These are phyloP conservation scores for Globisporangium splendens DNA, from an alignment of 352 stramenopile genomes.

Conservation along the genomic window DNA sequence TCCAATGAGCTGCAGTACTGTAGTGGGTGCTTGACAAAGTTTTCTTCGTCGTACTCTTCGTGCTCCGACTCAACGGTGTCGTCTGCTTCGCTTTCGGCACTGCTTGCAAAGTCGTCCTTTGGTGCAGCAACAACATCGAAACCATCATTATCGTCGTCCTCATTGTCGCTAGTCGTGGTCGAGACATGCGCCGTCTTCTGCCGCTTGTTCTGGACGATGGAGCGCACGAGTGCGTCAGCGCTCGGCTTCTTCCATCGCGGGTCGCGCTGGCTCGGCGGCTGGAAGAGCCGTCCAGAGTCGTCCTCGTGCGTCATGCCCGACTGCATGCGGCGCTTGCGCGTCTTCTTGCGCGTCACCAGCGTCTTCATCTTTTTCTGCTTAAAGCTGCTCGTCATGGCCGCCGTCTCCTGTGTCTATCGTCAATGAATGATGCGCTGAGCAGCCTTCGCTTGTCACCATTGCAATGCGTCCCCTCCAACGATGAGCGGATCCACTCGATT, in stretches of 20 bases:
- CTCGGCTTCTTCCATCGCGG: slow-evolving; percentile 74
- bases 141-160: slow-evolving; percentile 18
- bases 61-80: slow-evolving; percentile 11
- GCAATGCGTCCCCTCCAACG: slow-evolving; percentile 1
- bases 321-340: slow-evolving; percentile 66
- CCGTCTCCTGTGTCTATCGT: background rate
- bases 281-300: slow-evolving; percentile 63
- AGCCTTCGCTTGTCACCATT: no score
- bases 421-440: no score
- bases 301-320: slow-evolving; percentile 59
- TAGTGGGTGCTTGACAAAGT: slow-evolving; percentile 28
- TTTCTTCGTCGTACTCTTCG: slow-evolving; percentile 18
- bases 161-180: slow-evolving; percentile 9
- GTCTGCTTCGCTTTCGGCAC: slow-evolving; percentile 8
- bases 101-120: background rate
- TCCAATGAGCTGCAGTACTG: slow-evolving; percentile 47
- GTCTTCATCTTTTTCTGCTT: slow-evolving; percentile 86
- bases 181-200: slow-evolving; percentile 28
- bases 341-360: slow-evolving; percentile 75
- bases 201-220: slow-evolving; percentile 28
- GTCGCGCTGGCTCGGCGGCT: slow-evolving; percentile 64
- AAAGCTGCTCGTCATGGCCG: slow-evolving; percentile 73
- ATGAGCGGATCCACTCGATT: slow-evolving; percentile 5
- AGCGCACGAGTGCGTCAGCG: slow-evolving; percentile 31
- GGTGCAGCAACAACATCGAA: slow-evolving; percentile 9